These are phyloP conservation scores for Aspergillus saccharolyticus DNA, from an alignment of 495 filamentous ascomycete species.

Conservation along the genomic window DNA sequence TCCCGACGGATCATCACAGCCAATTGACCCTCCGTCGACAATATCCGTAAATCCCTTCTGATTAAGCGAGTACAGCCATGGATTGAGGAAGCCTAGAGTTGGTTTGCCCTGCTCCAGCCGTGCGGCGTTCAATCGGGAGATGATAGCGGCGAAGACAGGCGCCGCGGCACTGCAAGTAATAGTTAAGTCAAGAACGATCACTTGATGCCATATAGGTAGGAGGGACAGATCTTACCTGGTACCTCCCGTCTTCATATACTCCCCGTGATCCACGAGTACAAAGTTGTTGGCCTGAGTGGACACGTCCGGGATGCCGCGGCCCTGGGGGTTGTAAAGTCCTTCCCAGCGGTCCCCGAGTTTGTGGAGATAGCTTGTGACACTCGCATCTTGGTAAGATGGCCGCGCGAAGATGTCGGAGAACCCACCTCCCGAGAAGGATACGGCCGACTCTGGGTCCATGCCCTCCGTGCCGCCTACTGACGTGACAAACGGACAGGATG, in stretches of 20 bases:
- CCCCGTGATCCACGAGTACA: conserved; percentile 36
- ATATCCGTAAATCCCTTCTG: conserved; percentile 53
- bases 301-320: conserved; percentile 72
- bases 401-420: conserved; percentile 66
- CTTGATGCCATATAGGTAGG: neutral
- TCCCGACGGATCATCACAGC: conserved; percentile 41
- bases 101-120: conserved; percentile 42
- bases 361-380: conserved; percentile 51
- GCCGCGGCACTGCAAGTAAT: conserved; percentile 40
- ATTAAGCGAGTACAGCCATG: conserved; percentile 53
- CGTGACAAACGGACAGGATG: conserved; percentile 77
- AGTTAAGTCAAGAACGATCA: too few relatives aligned
- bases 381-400: conserved; percentile 59
- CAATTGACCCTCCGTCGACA: conserved; percentile 46
- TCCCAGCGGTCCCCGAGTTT: conserved; percentile 35
- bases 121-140: conserved; percentile 56
- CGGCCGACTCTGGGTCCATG: conserved; percentile 48
- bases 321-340: conserved; percentile 50
- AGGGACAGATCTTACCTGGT: conserved; percentile 35
- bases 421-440: conserved; percentile 59
- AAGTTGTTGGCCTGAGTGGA: conserved; percentile 46
- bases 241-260: conserved; percentile 29
- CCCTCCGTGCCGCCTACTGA: conserved; percentile 66
- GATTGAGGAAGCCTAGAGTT: conserved; percentile 59
- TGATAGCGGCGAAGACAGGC: conserved; percentile 49